phyloP scores from a whole-genome alignment of 495 filamentous ascomycete genomes.

The Stereocaulon alpinum region DNA sequence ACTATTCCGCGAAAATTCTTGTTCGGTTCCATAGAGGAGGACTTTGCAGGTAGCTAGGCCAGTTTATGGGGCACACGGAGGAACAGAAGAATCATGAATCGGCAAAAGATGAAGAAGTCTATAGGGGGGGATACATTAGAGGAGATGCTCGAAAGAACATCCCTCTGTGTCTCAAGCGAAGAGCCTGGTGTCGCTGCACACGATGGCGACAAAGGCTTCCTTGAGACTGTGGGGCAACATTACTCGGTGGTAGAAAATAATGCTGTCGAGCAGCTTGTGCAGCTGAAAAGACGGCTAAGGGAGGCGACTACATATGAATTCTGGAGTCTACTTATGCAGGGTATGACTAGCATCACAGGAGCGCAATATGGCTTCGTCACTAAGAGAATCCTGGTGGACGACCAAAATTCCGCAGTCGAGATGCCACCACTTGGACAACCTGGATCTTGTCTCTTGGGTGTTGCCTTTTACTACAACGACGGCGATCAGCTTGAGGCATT shows the following conservation, averaged over 20 bases:
- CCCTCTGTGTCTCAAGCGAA: constrained; percentile 36
- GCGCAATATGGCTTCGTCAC: constrained; percentile 66
- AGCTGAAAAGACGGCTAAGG: constrained; percentile 50
- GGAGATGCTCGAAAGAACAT: constrained; percentile 24
- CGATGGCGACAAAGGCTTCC: constrained; percentile 41
- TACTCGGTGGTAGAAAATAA: constrained; percentile 46
- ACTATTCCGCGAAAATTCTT: not conserved
- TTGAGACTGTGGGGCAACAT: constrained; percentile 35
- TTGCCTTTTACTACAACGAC: constrained; percentile 61
- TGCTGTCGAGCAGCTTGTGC: constrained; percentile 51
- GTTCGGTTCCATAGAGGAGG: not conserved
- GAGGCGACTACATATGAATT: constrained; percentile 49
- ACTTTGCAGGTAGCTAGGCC: not conserved
- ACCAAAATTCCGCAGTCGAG: constrained; percentile 41
- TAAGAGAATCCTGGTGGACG: constrained; percentile 52
- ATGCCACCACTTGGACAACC: constrained; percentile 48
- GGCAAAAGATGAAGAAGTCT: constrained; percentile 13
- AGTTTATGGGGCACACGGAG: not conserved
- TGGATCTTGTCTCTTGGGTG: constrained; percentile 54
- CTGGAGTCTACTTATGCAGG: constrained; percentile 58
- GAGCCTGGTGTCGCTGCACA: constrained; percentile 32
- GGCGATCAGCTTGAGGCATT: constrained; percentile 44
- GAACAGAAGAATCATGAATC: constrained; percentile 3
- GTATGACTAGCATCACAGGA: constrained; percentile 50
- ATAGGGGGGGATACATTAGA: constrained; percentile 12